Conservation (phyloP, 306 rosid genomes). For the Prunus mongolica region DNA sequence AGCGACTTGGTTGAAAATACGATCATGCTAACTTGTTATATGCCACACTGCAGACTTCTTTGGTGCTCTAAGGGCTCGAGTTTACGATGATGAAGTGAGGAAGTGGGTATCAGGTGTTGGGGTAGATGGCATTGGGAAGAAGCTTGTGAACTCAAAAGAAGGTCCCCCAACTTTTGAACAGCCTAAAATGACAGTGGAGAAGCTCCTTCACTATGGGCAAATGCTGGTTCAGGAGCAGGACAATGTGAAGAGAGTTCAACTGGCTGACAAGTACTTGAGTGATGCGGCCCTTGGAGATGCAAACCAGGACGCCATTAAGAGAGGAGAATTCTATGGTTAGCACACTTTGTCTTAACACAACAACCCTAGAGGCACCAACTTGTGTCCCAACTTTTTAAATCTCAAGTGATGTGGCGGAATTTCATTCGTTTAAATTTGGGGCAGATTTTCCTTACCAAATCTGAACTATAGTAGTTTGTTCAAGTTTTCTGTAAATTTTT, state of each 20-base stretch:
- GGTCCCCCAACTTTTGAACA: constrained; percentile 53
- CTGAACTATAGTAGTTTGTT: background rate
- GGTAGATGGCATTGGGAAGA: constrained; percentile 40
- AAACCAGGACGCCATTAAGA: constrained; percentile 31
- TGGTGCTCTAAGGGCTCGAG: constrained; percentile 53
- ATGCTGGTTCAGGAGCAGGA: constrained; percentile 54
- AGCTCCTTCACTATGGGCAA: constrained; percentile 46
- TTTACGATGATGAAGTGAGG: constrained; percentile 57
- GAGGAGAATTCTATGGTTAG: constrained; percentile 40
- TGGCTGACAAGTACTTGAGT: constrained; percentile 45
- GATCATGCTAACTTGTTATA: background rate
- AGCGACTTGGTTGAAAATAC: background rate
- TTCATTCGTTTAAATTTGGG: background rate
- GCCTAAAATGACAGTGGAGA: constrained; percentile 51
- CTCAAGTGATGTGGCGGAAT: background rate
- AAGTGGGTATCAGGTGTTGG: constrained; percentile 48
- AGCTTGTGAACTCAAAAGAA: constrained; percentile 54
- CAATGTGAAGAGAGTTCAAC: constrained; percentile 48
- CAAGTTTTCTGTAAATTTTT: background rate
- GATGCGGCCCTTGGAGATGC: constrained; percentile 56
- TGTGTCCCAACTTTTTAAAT: background rate
- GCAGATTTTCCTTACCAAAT: too few species aligned
- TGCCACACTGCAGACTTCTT: constrained; percentile 43
- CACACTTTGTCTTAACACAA: background rate
- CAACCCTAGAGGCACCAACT: background rate